Conservation (phyloP, 352 stramenopile genomes). For the Phytopythium montanum region DNA sequence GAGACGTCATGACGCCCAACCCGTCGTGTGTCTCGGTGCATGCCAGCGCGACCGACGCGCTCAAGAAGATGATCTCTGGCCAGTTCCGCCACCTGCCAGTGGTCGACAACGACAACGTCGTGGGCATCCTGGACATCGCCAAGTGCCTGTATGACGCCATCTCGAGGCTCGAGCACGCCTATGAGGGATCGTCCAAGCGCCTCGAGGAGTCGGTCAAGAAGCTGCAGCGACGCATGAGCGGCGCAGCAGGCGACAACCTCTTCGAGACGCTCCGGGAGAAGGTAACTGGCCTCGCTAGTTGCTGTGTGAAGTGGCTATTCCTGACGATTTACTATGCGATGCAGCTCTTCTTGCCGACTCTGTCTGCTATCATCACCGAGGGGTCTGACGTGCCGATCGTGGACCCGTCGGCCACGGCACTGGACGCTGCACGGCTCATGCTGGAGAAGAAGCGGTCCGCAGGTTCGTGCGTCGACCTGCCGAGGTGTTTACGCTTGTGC, state of each 20-base stretch:
- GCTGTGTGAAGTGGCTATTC: too few relatives aligned
- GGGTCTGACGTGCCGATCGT: constrained; percentile 57
- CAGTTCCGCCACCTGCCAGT: constrained; percentile 97
- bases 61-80: constrained; percentile 96
- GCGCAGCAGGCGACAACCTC: constrained; percentile 51
- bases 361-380: constrained; percentile 74
- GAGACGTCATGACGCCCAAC: constrained; percentile 94
- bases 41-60: constrained; percentile 93
- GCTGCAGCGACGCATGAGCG: constrained; percentile 58
- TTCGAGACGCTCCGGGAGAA: constrained; percentile 84
- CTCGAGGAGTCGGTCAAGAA: constrained; percentile 78
- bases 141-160: constrained; percentile 99
- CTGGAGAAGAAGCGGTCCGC: constrained; percentile 76
- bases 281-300: constrained; percentile 8
- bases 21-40: constrained; percentile 92
- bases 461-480: constrained; percentile 3
- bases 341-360: constrained; percentile 81
- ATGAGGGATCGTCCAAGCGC: constrained; percentile 65
- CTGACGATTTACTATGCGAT: neutral
- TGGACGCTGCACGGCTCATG: constrained; percentile 78
- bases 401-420: constrained; percentile 38
- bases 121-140: constrained; percentile 97
- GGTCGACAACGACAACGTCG: constrained; percentile 88
- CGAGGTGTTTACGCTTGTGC: too few relatives aligned
- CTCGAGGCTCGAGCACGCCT: constrained; percentile 92